Conservation (phyloP, 2,329 filamentous ascomycete genomes). For the Fusarium xyrophilum region DNA sequence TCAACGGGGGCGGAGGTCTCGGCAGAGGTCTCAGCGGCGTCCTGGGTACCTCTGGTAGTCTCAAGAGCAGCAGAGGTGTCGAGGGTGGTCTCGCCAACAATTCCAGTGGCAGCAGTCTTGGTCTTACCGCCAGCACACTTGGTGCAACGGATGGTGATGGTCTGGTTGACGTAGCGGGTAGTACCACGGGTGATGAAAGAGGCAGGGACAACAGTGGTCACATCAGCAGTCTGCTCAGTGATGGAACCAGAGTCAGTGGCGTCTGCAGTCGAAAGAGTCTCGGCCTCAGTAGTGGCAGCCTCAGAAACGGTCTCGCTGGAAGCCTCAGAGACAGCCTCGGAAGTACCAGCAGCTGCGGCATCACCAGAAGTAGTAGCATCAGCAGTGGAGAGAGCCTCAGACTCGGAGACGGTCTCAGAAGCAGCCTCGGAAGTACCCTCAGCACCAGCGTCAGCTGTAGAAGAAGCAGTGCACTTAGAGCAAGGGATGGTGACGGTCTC, state of each 20-base stretch:
- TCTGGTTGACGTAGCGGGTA: conserved; percentile 30
- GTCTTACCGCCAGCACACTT: conserved; percentile 24
- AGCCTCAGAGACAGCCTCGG: not conserved
- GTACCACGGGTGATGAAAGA: conserved; percentile 30
- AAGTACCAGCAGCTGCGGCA: conserved; percentile 11
- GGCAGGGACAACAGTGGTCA: conserved; percentile 31
- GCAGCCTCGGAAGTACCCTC: conserved; percentile 13
- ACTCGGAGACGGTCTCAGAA: not conserved
- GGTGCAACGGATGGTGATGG: conserved; percentile 32
- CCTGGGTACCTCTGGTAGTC: conserved; percentile 9
- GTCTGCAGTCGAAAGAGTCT: conserved; percentile 10
- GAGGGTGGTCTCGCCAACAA: conserved; percentile 12
- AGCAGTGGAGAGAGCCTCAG: conserved; percentile 10
- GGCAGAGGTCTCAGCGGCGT: conserved; percentile 10
- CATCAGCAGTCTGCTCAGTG: conserved; percentile 24
- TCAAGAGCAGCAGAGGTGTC: conserved; percentile 15
- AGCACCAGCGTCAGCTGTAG: conserved; percentile 6
- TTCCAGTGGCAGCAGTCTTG: conserved; percentile 6
- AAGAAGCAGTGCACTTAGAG: conserved; percentile 21
- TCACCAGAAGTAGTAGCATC: conserved; percentile 18
- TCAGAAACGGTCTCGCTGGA: not conserved
- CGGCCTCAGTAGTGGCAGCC: not conserved
- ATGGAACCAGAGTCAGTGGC: conserved; percentile 6
- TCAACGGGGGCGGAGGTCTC: conserved; percentile 12
- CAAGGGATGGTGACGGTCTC: conserved; percentile 34